Base-by-base conservation (phyloP, 2,329 filamentous ascomycete genomes). In the Ceratocystis ficicola region DNA sequence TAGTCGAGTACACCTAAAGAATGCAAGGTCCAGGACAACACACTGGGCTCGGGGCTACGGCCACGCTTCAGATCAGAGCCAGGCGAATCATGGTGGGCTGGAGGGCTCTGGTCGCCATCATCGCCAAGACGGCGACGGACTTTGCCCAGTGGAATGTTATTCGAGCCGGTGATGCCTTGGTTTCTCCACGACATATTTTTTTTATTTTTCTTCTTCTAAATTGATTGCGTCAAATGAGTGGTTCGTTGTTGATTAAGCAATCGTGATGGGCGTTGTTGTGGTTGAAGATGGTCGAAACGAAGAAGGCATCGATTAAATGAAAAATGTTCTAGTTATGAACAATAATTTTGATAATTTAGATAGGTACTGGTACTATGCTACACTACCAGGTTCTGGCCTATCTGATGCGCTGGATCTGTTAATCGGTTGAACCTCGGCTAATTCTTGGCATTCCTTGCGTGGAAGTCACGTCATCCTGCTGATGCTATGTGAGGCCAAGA, bases 131-230 rank as follows among this genome's bases (percentile, higher is more conserved):
- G 87, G 71, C 95, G 91, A 69, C 92, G 88, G 72, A 89, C 85
- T 71, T 85, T 95, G 64, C 94, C 94, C 69, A 99, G 80, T 68
- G 94, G 94, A 72, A 99, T 95, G 73, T 96, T 97, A 78, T 99
- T 99, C 57, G 95, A 97, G 64, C 94, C 94, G 22, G 94, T 99
- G 75, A 96, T 95, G 71, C 94, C 94, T 75, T 86, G 84, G 67
- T 77, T 84, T 79, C 84, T 80, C 85, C 85, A 87, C 72, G 85
- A 80, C 85, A 87, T 87, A 5, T 70, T 70, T 79, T 72, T 32
- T 32, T 32, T 32, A 32, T 12, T 41, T 41, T 41, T 1, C 12
- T 41, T 41, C 36, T 41, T 41, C 36, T 1, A 41, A 41, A 15
- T 15, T 41, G 36, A 41, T 41, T 15, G 36, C 36, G 36, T 15